These are phyloP conservation scores for Trichoderma gamsii DNA, from an alignment of 495 filamentous ascomycete genomes.

Conservation along the genomic window DNA sequence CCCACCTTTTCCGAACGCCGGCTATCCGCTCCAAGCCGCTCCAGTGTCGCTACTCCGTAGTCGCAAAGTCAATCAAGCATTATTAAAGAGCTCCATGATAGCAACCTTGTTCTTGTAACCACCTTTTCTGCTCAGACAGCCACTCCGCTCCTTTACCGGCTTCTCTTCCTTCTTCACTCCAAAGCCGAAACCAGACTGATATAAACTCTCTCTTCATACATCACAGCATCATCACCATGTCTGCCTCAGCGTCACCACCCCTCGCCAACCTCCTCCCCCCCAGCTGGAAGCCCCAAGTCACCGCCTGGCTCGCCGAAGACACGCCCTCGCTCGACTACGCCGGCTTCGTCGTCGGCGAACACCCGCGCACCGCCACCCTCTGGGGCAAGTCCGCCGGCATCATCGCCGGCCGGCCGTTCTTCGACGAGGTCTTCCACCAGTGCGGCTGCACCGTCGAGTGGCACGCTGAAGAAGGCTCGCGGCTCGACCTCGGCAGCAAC, in stretches of 20 bases:
- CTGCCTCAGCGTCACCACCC: background rate
- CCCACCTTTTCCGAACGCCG: background rate
- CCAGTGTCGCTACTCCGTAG: background rate
- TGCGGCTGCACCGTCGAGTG: slow-evolving; percentile 85
- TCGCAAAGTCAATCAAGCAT: background rate
- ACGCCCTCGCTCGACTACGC: slow-evolving; percentile 95
- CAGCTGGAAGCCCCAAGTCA: slow-evolving; percentile 73
- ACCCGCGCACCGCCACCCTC: slow-evolving; percentile 68
- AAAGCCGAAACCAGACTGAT: no score
- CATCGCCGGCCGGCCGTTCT: slow-evolving; percentile 89
- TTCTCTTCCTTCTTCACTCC: background rate
- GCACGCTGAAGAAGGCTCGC: slow-evolving; percentile 70
- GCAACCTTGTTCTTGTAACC: background rate
- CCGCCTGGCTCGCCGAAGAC: slow-evolving; percentile 88
- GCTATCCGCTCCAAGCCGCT: slow-evolving; percentile 1
- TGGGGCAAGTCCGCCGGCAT: slow-evolving; percentile 86
- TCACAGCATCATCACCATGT: background rate
- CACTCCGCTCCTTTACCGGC: background rate
- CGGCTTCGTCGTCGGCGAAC: slow-evolving; percentile 89
- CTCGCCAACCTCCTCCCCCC: slow-evolving; percentile 76
- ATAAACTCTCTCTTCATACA: background rate
- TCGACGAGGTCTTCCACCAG: slow-evolving; percentile 88
- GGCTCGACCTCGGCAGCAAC: slow-evolving; percentile 46
- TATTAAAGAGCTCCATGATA: background rate
- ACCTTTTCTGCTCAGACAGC: background rate